Evolutionary conservation across 768 basidiomycete species (phyloP), one percentile per base, ranked within the genome.

Genomic region (Suillus clintonianus): DNA sequence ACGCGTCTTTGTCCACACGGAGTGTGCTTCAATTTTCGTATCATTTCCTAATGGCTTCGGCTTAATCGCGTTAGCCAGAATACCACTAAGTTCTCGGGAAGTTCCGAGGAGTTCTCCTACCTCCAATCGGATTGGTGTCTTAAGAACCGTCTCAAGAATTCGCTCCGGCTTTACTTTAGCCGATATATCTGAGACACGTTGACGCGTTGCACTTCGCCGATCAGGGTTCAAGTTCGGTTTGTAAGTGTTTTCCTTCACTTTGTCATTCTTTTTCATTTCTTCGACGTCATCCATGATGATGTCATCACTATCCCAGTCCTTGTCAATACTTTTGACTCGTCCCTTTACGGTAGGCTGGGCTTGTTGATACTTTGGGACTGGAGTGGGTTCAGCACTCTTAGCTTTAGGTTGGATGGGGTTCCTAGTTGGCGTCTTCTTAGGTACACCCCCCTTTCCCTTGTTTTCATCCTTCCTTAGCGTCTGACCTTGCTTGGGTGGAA

Each of bases 51-150:
- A 10, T 57, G 42, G 8, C 51, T 48, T 50, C 13, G 7, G 45
- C 47, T 50, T 34, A 6, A 34, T 34, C 2, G 34, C 8, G 4
- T 34, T 61, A n/a, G 60, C 10, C 15, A 61, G 47, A 32, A 61
- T 32, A 13, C 13, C 27, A 11, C 27, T 47, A 30, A 61, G 60
- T 50, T 61, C 60, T 9, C 39, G 47, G 10, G 60, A 61, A 22
- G 47, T 34, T 11, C 60, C 60, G 6, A 61, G 60, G 6, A 61
- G 11, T 37, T 61, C 60, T 30, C 45, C 60, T 24, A 37, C 36
- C 14, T 43, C 45, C 30, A 61, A 15, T 10, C 51, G 17, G n/a
- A 61, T 36, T 13, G 60, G 60, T 1, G 60, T 61, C 2, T n/a
- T 32, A 0, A 61, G 47, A 1, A 61, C 17, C 22, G 32, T 3